Percentiles rank a stretch among this genome's conserved stretches.
These are phyloP conservation scores for Populus davidiana DNA, from an alignment of 345 rosid species.

Conservation along the genomic window DNA sequence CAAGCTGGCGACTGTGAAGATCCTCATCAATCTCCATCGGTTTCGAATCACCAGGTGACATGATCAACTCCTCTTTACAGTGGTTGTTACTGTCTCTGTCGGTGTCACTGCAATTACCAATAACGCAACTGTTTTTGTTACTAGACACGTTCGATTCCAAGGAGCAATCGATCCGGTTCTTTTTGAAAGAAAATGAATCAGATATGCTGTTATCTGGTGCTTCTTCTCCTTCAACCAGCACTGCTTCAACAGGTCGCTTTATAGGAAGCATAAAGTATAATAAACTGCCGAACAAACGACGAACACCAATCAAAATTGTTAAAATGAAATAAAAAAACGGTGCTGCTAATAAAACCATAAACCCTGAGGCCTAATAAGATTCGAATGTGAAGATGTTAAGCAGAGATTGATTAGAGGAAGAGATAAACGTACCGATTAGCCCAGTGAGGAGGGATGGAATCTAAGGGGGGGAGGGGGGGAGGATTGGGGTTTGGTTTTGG, in stretches of 20 bases:
- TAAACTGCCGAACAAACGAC: slow-evolving; percentile 50
- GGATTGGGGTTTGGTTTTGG: background rate
- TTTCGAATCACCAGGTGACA: slow-evolving; percentile 71
- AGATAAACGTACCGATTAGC: slow-evolving; percentile 46
- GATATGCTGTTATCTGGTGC: slow-evolving; percentile 15
- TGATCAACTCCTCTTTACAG: slow-evolving; percentile 31
- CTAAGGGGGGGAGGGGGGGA: slow-evolving; percentile 22
- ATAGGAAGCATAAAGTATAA: slow-evolving; percentile 92
- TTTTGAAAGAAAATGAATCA: slow-evolving; percentile 49
- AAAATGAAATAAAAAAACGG: slow-evolving; percentile 30
- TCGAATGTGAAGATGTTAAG: slow-evolving; percentile 15
- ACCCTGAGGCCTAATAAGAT: slow-evolving; percentile 28
- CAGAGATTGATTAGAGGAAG: background rate
- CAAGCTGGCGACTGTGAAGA: slow-evolving; percentile 98
- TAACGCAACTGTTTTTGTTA: slow-evolving; percentile 11
- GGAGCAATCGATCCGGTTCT: slow-evolving; percentile 45
- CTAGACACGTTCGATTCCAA: slow-evolving; percentile 19
- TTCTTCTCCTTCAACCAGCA: slow-evolving; percentile 41
- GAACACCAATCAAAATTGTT: slow-evolving; percentile 37
- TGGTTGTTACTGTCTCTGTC: slow-evolving; percentile 17
- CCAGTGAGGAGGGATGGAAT: slow-evolving; percentile 43
- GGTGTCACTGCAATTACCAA: slow-evolving; percentile 3
- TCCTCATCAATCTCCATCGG: slow-evolving; percentile 91
- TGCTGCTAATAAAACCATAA: slow-evolving; percentile 24
- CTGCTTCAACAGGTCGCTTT: slow-evolving; percentile 70